Evolutionary conservation across 2,329 filamentous ascomycete species (phyloP).

Genomic region (Clonostachys solani): DNA sequence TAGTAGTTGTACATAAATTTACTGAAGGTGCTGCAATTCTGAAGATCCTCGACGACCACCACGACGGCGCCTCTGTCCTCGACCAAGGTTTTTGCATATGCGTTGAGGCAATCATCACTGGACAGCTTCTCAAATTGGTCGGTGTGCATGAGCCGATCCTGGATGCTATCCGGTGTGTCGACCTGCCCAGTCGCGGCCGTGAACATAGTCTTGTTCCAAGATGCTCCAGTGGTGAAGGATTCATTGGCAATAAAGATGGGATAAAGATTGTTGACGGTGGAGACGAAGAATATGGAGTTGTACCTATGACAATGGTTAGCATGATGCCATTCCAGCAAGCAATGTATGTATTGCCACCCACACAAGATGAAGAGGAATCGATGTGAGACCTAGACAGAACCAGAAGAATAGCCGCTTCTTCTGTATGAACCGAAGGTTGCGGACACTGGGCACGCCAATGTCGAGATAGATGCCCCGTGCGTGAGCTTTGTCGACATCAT

Average conservation of each 20-base stretch:
- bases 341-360: not conserved
- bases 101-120: not conserved
- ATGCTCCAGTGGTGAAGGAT: too few species aligned
- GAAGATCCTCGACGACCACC: not conserved
- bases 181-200: too few species aligned
- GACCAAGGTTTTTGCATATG: not conserved
- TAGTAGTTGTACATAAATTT: too few species aligned
- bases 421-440: slow-evolving; percentile 3
- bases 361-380: not conserved
- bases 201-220: too few species aligned
- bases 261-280: not conserved
- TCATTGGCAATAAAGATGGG: not conserved
- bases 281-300: not conserved
- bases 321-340: too few species aligned
- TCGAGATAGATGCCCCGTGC: slow-evolving; percentile 8
- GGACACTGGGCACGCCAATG: slow-evolving; percentile 12
- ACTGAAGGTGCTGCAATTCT: not conserved
- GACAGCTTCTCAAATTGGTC: not conserved
- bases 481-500: slow-evolving; percentile 17
- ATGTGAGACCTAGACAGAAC: not conserved
- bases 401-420: too few species aligned
- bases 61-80: not conserved
- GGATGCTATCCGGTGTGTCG: too few species aligned
- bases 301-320: not conserved
- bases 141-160: too few species aligned